phyloP scores from a whole-genome alignment of 768 basidiomycete genomes.

The Hericium coralloides region DNA sequence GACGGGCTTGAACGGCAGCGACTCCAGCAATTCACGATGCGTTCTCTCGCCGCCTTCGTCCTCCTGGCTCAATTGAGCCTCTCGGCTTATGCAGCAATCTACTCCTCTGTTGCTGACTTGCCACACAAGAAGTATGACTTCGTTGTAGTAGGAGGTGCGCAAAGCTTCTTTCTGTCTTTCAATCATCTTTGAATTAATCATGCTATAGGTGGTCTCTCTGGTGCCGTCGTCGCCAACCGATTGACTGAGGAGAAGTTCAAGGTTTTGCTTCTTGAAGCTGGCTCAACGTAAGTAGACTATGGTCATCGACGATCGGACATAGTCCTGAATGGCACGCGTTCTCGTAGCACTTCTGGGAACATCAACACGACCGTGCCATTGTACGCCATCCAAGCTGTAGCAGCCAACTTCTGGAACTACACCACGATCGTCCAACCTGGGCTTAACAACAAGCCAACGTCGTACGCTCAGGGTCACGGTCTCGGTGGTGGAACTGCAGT shows the following conservation, averaged over 20 bases:
- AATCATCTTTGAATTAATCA: background rate
- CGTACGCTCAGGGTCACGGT: constrained; percentile 17
- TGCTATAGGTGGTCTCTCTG: constrained; percentile 25
- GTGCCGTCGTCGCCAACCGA: constrained; percentile 28
- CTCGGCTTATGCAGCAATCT: constrained; percentile 1
- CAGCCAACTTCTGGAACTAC: constrained; percentile 19
- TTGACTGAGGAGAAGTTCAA: constrained; percentile 29
- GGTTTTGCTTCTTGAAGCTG: constrained; percentile 26
- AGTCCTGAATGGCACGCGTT: background rate
- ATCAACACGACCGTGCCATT: background rate
- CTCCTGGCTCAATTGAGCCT: too few relatives aligned
- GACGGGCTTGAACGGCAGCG: too few relatives aligned
- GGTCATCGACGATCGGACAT: constrained; percentile 12
- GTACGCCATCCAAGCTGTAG: background rate
- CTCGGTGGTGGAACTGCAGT: constrained; percentile 19
- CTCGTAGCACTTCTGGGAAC: background rate
- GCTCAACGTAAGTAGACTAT: background rate
- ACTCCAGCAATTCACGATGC: too few relatives aligned
- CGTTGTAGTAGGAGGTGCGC: constrained; percentile 26
- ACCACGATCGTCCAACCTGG: constrained; percentile 17
- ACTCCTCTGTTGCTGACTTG: constrained; percentile 4
- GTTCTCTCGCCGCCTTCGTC: background rate
- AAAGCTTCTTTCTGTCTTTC: too few relatives aligned
- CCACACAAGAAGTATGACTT: constrained; percentile 26
- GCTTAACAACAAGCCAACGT: constrained; percentile 10